Percentiles rank a stretch among this genome's conserved stretches.
Evolutionary conservation across 164 flowering plant genomes (phyloP).

Genomic region (Vitis vinifera): DNA sequence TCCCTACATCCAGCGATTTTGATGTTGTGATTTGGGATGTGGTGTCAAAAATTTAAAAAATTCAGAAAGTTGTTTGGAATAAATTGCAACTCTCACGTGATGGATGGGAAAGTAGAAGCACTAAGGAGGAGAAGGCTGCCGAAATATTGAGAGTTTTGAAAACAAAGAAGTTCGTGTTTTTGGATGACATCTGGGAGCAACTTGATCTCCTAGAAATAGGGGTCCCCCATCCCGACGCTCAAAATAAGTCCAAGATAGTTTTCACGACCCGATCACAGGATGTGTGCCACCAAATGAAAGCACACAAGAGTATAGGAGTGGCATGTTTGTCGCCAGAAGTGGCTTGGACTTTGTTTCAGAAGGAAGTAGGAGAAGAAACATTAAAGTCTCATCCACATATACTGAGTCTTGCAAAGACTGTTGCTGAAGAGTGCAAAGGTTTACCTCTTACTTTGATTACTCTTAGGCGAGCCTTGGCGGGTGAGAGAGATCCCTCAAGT

Average conservation of each 20-base stretch:
- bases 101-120: too few species aligned
- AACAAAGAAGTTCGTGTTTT: constrained; percentile 2
- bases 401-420: not conserved
- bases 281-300: constrained; percentile 16
- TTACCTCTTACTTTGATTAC: constrained; percentile 19
- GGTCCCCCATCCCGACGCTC: not conserved
- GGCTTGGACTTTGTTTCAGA: constrained; percentile 17
- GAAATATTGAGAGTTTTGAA: not conserved
- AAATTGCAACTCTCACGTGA: too few species aligned
- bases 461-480: constrained; percentile 11
- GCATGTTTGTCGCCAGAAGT: not conserved
- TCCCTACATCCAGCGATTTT: too few species aligned
- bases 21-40: too few species aligned
- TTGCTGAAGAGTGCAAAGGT: constrained; percentile 10
- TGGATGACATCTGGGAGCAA: constrained; percentile 14
- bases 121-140: not conserved
- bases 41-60: too few species aligned
- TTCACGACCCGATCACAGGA: constrained; percentile 8
- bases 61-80: too few species aligned
- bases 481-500: constrained; percentile 7
- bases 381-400: constrained; percentile 10
- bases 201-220: not conserved
- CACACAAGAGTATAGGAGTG: constrained; percentile 10
- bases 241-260: constrained; percentile 7
- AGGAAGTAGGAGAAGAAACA: constrained; percentile 14